These are phyloP conservation scores for Paragyromitra xinjiangensis DNA, from an alignment of 495 filamentous ascomycete species.

Conservation along the genomic window DNA sequence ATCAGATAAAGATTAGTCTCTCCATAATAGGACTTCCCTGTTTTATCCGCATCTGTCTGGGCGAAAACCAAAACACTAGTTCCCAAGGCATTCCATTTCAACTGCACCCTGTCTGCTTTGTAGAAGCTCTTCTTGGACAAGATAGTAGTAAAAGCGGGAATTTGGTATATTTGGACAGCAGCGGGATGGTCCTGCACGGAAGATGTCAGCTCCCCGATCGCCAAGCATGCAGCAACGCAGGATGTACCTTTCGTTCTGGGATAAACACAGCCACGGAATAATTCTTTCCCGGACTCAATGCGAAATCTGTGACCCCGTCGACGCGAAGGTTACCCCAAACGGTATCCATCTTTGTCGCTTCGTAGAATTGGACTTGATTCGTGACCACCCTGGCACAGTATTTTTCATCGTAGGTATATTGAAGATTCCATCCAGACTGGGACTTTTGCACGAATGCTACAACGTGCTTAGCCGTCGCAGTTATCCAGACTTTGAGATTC, in stretches of 20 bases:
- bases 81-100: conserved; percentile 95
- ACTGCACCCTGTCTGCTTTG: conserved; percentile 97
- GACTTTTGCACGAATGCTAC: conserved; percentile 96
- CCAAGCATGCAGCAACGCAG: not conserved
- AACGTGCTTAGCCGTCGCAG: conserved; percentile 69
- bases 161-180: conserved; percentile 89
- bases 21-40: conserved; percentile 98
- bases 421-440: conserved; percentile 95
- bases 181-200: conserved; percentile 80
- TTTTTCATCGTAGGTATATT: conserved; percentile 91
- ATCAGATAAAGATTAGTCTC: conserved; percentile 97
- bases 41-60: conserved; percentile 97
- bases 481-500: conserved; percentile 96
- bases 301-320: conserved; percentile 91
- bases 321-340: conserved; percentile 95
- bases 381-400: conserved; percentile 92
- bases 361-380: conserved; percentile 97
- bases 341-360: conserved; percentile 80
- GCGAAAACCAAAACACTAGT: conserved; percentile 93
- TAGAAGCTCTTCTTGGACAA: conserved; percentile 98
- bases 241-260: conserved; percentile 86
- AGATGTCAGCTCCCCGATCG: conserved; percentile 12
- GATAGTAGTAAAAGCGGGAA: conserved; percentile 79
- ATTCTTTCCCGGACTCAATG: conserved; percentile 84
- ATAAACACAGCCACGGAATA: conserved; percentile 91